Evolutionary conservation across 176 grass and related monocot species (phyloP), one percentile per base, ranked within the genome.

Genomic region (Puccinellia tenuiflora): DNA sequence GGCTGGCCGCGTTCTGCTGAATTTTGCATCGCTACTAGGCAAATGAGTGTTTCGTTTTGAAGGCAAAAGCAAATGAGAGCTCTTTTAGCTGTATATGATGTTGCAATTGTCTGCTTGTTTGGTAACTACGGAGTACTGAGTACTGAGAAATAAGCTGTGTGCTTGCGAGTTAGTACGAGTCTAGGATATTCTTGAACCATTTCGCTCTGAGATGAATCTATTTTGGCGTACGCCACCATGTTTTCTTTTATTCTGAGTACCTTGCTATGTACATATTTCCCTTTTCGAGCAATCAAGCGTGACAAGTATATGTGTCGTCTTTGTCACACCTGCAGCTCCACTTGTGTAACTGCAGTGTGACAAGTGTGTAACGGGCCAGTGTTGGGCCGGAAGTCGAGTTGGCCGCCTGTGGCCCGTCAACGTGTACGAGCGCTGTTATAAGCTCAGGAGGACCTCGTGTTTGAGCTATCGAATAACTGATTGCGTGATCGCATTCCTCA

Each of bases 91-190:
- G 31, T 69, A 75, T 77, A 75, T 21, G 69, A 76, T 46, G 62
- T 65, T 18, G 33, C 48, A 54, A 14, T 20, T 61, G 53, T 13
- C 15, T 86, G 57, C 24, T 22, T 39, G 40, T 52, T 38, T 48
- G 67, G 16, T 62, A n/a, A 56, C 39, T 34, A 62, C 18, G 4
- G 7, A 22, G 77, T 86, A 62, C 18, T 7, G 7, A 22, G 77
- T 86, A 86, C 77, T 63, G 64, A 63, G 73, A 42, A 86, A 75
- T 81, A 86, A 86, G 34, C 45, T 75, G 25, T 75, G 34, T 75
- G 56, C 45, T 77, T 86, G 68, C 7, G 43, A 64, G 50, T 81
- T 86, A n/a, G n/a, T n/a, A 56, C 64, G 57, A 59, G 45, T 60
- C 6, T 50, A 82, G 46, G 74, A 79, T 52, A 30, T 75, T 79